Percentiles rank a stretch among this genome's conserved stretches.
phyloP scores from a whole-genome alignment of 352 stramenopile genomes.

The Pythium oligandrum region DNA sequence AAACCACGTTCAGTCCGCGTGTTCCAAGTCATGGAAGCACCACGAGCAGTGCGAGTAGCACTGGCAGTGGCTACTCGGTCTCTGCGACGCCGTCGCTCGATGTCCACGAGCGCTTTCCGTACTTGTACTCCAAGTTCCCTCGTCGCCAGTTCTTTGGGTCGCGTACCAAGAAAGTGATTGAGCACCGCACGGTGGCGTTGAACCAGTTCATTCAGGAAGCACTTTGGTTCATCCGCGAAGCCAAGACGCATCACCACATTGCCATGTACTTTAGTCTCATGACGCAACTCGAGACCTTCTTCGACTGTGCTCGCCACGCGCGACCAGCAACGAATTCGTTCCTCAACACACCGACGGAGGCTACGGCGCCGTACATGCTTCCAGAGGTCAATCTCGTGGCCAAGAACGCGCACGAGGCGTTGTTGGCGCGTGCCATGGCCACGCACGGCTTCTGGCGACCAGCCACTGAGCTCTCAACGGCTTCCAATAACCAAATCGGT shows the following conservation, averaged over 20 bases:
- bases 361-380: not conserved
- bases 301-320: slow-evolving; percentile 41
- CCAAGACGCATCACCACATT: slow-evolving; percentile 56
- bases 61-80: not conserved
- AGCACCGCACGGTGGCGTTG: slow-evolving; percentile 52
- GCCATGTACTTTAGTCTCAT: slow-evolving; percentile 71
- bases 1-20: slow-evolving; percentile 5
- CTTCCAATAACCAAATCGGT: slow-evolving; percentile 1
- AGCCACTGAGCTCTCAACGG: no score
- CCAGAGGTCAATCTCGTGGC: not conserved
- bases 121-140: slow-evolving; percentile 65
- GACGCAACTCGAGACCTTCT: slow-evolving; percentile 60
- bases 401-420: not conserved
- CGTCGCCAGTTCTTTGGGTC: slow-evolving; percentile 58
- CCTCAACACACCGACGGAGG: slow-evolving; percentile 4
- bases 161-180: slow-evolving; percentile 61
- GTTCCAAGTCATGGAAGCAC: slow-evolving; percentile 21
- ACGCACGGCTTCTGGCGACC: slow-evolving; percentile 4
- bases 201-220: slow-evolving; percentile 59
- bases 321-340: slow-evolving; percentile 3
- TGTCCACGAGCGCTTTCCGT: slow-evolving; percentile 39
- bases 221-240: slow-evolving; percentile 44
- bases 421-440: slow-evolving; percentile 12
- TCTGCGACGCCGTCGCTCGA: not conserved
- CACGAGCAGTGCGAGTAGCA: slow-evolving; percentile 8